These are phyloP conservation scores for Stephania cephalantha DNA, from an alignment of 164 flowering plant species.

Conservation along the genomic window DNA sequence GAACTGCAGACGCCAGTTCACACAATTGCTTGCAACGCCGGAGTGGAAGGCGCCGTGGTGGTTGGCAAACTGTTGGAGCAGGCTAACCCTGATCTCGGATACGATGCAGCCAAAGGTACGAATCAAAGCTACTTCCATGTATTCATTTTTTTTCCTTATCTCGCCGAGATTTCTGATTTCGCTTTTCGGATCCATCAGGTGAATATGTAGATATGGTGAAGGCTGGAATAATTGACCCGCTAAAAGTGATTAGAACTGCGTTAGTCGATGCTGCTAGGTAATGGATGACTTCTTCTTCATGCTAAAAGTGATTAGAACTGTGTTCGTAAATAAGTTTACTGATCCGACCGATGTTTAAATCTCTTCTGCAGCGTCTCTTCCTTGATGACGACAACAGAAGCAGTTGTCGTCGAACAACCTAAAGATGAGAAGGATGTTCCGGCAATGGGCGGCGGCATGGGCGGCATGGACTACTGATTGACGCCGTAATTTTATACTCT, in stretches of 20 bases:
- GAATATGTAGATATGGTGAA: constrained; percentile 96
- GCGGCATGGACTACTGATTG: constrained; percentile 70
- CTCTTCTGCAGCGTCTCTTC: constrained; percentile 64
- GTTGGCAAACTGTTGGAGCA: constrained; percentile 96
- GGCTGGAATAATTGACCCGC: constrained; percentile 87
- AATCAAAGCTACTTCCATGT: neutral
- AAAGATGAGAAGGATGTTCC: constrained; percentile 71
- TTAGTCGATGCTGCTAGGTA: constrained; percentile 97
- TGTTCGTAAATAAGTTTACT: neutral
- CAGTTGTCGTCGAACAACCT: constrained; percentile 74
- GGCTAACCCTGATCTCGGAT: constrained; percentile 80
- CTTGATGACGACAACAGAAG: constrained; percentile 88
- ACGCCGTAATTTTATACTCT: neutral
- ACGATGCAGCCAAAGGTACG: constrained; percentile 96
- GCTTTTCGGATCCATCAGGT: constrained; percentile 32
- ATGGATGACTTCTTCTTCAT: neutral
- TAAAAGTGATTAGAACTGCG: constrained; percentile 98
- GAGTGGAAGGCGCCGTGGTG: constrained; percentile 96
- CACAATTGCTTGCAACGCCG: constrained; percentile 91
- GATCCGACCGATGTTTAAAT: neutral
- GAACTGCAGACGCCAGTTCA: constrained; percentile 68
- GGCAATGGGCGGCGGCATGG: constrained; percentile 68
- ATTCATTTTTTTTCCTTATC: neutral
- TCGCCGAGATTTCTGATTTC: neutral
- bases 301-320: neutral